Conservation (phyloP, 768 basidiomycete species). For the Lactifluus rugatus region DNA sequence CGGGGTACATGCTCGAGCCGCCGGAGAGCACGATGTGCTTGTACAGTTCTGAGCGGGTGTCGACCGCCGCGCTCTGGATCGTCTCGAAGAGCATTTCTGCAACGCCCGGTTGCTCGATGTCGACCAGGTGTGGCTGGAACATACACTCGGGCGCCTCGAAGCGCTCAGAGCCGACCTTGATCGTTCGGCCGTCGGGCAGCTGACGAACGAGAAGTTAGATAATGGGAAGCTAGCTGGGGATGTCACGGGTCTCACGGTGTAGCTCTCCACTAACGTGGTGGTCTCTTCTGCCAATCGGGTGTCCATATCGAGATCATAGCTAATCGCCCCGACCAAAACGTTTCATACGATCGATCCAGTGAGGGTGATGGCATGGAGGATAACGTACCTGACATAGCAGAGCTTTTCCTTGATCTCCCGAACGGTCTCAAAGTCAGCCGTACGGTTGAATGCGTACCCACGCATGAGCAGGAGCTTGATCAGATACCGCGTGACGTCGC, state of each 20-base stretch:
- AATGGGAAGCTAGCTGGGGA: constrained; percentile 9
- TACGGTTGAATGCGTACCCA: constrained; percentile 99
- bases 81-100: constrained; percentile 99
- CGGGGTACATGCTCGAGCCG: constrained; percentile 98
- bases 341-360: not conserved
- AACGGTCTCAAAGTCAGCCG: constrained; percentile 98
- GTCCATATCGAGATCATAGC: constrained; percentile 96
- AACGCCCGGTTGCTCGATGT: constrained; percentile 92
- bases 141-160: constrained; percentile 99
- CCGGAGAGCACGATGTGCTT: constrained; percentile 97
- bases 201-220: constrained; percentile 51
- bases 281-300: constrained; percentile 91
- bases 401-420: constrained; percentile 98
- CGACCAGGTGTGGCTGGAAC: constrained; percentile 98
- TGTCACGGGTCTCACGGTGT: constrained; percentile 50
- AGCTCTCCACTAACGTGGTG: constrained; percentile 90
- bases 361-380: not conserved
- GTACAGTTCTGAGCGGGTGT: constrained; percentile 84
- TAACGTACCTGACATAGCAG: constrained; percentile 82
- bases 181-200: constrained; percentile 69
- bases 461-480: constrained; percentile 99
- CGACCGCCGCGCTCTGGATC: constrained; percentile 85
- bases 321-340: constrained; percentile 24
- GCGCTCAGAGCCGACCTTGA: constrained; percentile 97
- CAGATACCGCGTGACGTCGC: constrained; percentile 96